A percentile compares a stretch with the other conserved stretches of the same genome.
phyloP scores from a whole-genome alignment of 768 basidiomycete species.

The Amanita muscaria region DNA sequence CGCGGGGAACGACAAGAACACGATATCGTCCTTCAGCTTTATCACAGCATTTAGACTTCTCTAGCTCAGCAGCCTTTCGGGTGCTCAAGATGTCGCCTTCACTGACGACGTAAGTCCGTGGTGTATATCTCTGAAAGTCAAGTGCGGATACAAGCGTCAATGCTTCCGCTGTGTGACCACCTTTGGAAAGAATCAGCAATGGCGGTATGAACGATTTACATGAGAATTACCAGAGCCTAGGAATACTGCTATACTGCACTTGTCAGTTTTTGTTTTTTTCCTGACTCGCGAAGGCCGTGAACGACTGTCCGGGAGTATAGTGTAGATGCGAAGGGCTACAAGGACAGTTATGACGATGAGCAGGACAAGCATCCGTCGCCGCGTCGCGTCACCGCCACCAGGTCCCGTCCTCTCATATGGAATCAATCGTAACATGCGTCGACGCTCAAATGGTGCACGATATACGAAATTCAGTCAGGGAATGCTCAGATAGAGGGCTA shows the following conservation, averaged over 20 bases:
- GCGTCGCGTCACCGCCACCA: too few relatives aligned
- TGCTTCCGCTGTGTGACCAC: slow-evolving; percentile 91
- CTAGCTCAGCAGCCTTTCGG: slow-evolving; percentile 59
- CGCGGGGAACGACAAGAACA: slow-evolving; percentile 72
- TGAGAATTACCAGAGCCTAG: slow-evolving; percentile 75
- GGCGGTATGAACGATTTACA: neutral
- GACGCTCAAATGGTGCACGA: slow-evolving; percentile 37
- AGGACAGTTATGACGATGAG: neutral
- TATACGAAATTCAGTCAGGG: slow-evolving; percentile 52
- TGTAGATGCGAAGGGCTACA: slow-evolving; percentile 23
- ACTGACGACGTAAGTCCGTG: slow-evolving; percentile 74
- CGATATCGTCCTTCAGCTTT: slow-evolving; percentile 30
- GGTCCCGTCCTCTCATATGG: too few relatives aligned
- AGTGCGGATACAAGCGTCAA: slow-evolving; percentile 63
- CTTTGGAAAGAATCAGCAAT: slow-evolving; percentile 28
- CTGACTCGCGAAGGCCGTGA: slow-evolving; percentile 1
- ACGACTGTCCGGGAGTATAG: slow-evolving; percentile 17
- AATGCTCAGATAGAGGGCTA: slow-evolving; percentile 70
- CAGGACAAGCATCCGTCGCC: neutral
- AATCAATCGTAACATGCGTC: slow-evolving; percentile 1
- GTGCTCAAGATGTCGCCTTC: slow-evolving; percentile 76
- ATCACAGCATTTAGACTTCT: slow-evolving; percentile 29
- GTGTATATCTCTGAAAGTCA: slow-evolving; percentile 66
- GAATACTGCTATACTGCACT: slow-evolving; percentile 65
- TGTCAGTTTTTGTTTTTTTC: slow-evolving; percentile 11